These are phyloP conservation scores for Xylariaceae sp. DNA, from an alignment of 2,329 filamentous ascomycete species.

Conservation along the genomic window DNA sequence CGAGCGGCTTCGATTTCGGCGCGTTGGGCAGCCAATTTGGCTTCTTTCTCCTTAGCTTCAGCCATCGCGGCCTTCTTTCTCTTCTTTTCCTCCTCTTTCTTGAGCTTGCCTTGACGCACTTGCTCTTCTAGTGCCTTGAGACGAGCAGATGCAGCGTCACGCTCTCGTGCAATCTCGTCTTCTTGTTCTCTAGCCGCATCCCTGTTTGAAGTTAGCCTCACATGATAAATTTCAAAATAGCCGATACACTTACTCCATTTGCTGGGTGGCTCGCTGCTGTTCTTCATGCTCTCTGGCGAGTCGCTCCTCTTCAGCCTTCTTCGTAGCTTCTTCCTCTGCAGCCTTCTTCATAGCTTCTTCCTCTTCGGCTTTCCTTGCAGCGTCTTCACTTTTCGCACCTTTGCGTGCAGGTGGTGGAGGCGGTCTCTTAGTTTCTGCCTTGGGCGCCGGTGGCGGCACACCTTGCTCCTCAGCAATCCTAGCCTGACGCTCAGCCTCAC, in stretches of 20 bases:
- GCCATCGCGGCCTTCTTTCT: conserved; percentile 85
- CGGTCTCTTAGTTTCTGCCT: conserved; percentile 62
- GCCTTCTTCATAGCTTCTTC: conserved; percentile 58
- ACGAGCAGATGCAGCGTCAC: conserved; percentile 78
- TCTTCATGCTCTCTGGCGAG: conserved; percentile 73
- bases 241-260: conserved; percentile 74
- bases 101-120: conserved; percentile 88
- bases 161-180: conserved; percentile 77
- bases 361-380: conserved; percentile 45
- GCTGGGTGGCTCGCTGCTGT: conserved; percentile 71
- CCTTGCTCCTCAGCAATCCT: conserved; percentile 79
- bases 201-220: conserved; percentile 50
- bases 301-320: conserved; percentile 64
- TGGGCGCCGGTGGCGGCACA: conserved; percentile 59
- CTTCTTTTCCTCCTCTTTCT: conserved; percentile 95
- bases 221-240: not conserved
- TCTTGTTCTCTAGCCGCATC: conserved; percentile 74
- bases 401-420: conserved; percentile 81
- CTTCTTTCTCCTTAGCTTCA: conserved; percentile 86
- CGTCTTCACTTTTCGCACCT: conserved; percentile 59
- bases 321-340: too few species aligned
- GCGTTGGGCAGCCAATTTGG: conserved; percentile 78
- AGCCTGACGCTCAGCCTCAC: conserved; percentile 84
- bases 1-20: conserved; percentile 91
- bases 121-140: conserved; percentile 91